Base-by-base conservation (phyloP, 352 stramenopile species). In the Aphanomyces euteiches region DNA sequence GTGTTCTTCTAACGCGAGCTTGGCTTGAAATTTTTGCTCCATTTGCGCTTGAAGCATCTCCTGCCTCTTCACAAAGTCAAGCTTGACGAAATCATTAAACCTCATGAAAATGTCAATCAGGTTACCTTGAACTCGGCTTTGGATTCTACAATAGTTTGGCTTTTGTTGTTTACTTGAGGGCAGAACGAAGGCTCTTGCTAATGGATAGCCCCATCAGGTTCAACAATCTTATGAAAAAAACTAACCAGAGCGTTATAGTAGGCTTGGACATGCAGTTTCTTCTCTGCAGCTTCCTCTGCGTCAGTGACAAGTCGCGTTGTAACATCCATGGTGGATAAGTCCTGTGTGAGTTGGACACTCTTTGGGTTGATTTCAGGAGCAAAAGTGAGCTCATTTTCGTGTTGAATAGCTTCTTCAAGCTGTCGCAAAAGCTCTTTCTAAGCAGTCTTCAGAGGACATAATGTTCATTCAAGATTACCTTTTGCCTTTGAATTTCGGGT, bases 51-150 rank as follows among this genome's bases (percentile, higher is more conserved):
- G 57, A 85, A 95, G 58, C 87, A 92, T 34, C 75, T 73, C 56
- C 64, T 95, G 83, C 0, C 87, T 78, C 0, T 84, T 72, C 6
- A 93, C 76, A 66, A 91, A 94, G 59, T 92, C 79, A 59, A 92
- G 76, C 57, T 90, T 66, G 15, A 8, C 48, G 15, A 54, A 17
- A 15, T 48, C 17, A 34, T 15, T 36, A 66, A 66, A 28, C 65
- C 60, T 56, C 8, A 56, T 53, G 1, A 21, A 66, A 10, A 48
- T 12, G 8, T 53, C 41, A 10, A 21, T 28, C 28, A 28, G 28
- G 28, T 6, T 54, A 70, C 64, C 47, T 70, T 78, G 76, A 91
- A 93, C 73, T 93, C 85, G 7, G 85, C 83, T 21, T 80, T 84
- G 15, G 81, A 75, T 19, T 85, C 72, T 7, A 89, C 75, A 7